Evolutionary conservation across 2,329 filamentous ascomycete genomes (phyloP), one percentile per base, ranked within the genome.

Genomic region (Aaosphaeria pasadenensis): DNA sequence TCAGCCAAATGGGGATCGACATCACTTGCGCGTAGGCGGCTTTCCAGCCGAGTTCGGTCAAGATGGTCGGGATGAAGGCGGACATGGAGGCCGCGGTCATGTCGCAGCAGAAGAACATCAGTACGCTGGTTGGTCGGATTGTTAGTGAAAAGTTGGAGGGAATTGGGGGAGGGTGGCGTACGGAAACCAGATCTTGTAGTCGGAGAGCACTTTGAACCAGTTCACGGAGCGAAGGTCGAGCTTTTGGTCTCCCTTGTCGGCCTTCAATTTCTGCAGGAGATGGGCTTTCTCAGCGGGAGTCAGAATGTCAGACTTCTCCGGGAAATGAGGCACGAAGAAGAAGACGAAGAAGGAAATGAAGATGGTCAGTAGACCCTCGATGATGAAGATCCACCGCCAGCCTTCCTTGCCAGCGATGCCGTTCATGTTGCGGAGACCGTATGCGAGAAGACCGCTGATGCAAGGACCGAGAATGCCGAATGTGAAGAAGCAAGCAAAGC

Each of bases 121-220:
- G 42, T 5, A 57, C 59, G 4, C 62, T 66, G 29, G 6, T 30
- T 5, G 11, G 32, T 35, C n/a, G n/a, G 3, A 24, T 24, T 3
- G 17, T 24, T 24, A 24, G 6, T 24, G 43, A 60, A 24, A 62
- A 51, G 39, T 29, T 39, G 11, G 7, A 24, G 17, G 17, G 17
- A 3, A 24, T 24, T 24, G 17, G 17, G 17, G 9, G 33, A 36
- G 63, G 79, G 75, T 66, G 73, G 35, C 74, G 64, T 30, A 78
- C 79, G 64, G 79, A 78, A 51, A 79, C 75, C 62, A 79, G 74
- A 71, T 80, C 78, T 70, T 81, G 77, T 64, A 83, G 63, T 78
- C 79, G 32, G 73, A 58, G n/a, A 83, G 59, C 5, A 77, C 77
- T 40, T 59, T 59, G 41, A 63, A 5, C 63, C 71, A 72, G 63